phyloP scores from a whole-genome alignment of 2,329 filamentous ascomycete genomes.

The Nigrograna mackinnonii region DNA sequence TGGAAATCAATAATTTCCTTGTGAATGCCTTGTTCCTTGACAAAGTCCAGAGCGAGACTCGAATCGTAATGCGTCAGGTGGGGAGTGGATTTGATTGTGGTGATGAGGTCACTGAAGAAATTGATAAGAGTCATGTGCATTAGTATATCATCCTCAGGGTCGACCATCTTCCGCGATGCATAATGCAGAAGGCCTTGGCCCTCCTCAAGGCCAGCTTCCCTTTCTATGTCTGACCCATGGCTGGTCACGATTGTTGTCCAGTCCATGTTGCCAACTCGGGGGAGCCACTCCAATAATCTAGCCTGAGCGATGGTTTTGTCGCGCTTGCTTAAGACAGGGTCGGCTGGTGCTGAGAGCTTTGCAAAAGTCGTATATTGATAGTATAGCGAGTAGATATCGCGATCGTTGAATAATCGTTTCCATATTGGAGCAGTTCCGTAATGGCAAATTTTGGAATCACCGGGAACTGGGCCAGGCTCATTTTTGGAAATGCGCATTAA shows the following conservation, averaged over 20 bases:
- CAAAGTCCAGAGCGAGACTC: constrained; percentile 54
- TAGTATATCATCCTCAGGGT: constrained; percentile 58
- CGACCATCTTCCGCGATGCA: constrained; percentile 58
- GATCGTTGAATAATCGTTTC: constrained; percentile 65
- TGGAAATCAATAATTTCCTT: constrained; percentile 53
- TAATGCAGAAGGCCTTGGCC: constrained; percentile 57
- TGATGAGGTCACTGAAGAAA: constrained; percentile 60
- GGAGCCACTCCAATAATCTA: constrained; percentile 61
- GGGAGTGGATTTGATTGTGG: constrained; percentile 38
- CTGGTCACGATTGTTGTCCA: constrained; percentile 57
- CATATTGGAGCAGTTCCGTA: constrained; percentile 54
- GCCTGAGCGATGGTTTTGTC: constrained; percentile 64
- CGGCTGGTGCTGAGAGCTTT: constrained; percentile 32
- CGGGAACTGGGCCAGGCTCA: constrained; percentile 43
- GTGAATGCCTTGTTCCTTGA: constrained; percentile 56
- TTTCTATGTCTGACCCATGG: constrained; percentile 58
- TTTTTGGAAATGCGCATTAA: constrained; percentile 53
- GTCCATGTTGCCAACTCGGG: constrained; percentile 56
- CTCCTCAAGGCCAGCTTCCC: constrained; percentile 33
- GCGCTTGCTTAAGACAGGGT: constrained; percentile 48
- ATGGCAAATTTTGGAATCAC: constrained; percentile 22
- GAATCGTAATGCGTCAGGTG: constrained; percentile 40
- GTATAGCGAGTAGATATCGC: constrained; percentile 59
- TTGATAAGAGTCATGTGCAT: constrained; percentile 64
- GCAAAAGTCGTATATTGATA: constrained; percentile 59